Evolutionary conservation across 1,284 basidiomycete species (phyloP).

Genomic region (Neolentinus lepideus): DNA sequence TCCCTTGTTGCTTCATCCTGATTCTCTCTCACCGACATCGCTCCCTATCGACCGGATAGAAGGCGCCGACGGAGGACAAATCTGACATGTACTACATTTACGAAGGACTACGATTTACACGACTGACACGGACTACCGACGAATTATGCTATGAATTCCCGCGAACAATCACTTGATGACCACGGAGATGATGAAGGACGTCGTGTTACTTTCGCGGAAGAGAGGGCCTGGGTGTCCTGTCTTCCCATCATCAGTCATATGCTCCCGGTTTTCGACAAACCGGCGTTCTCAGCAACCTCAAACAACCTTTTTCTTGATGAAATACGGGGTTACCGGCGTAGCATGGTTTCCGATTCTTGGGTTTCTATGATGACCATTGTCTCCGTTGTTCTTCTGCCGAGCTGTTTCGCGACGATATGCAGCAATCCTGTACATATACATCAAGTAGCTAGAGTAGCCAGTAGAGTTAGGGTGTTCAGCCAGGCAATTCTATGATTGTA

Average conservation of each 20-base stretch:
- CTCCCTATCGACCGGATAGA: background rate
- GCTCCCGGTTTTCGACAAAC: background rate
- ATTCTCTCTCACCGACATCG: background rate
- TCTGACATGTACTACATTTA: background rate
- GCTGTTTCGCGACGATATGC: background rate
- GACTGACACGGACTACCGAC: slow-evolving; percentile 1
- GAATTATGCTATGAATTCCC: background rate
- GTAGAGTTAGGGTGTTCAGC: background rate
- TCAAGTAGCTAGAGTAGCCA: background rate
- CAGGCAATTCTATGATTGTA: background rate
- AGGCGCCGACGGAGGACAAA: background rate
- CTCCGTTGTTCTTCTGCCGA: background rate
- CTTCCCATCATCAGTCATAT: background rate
- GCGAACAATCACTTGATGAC: background rate
- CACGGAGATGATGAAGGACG: background rate
- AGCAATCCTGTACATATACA: background rate
- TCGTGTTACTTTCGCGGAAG: background rate
- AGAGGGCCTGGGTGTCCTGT: background rate
- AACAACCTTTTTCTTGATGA: background rate
- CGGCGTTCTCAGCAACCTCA: background rate
- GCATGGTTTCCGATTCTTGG: background rate
- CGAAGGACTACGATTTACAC: slow-evolving; percentile 1
- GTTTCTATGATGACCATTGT: background rate
- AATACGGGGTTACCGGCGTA: background rate
- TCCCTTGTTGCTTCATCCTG: background rate